phyloP scores from a whole-genome alignment of 768 basidiomycete genomes.

The Termitomyces sp. region DNA sequence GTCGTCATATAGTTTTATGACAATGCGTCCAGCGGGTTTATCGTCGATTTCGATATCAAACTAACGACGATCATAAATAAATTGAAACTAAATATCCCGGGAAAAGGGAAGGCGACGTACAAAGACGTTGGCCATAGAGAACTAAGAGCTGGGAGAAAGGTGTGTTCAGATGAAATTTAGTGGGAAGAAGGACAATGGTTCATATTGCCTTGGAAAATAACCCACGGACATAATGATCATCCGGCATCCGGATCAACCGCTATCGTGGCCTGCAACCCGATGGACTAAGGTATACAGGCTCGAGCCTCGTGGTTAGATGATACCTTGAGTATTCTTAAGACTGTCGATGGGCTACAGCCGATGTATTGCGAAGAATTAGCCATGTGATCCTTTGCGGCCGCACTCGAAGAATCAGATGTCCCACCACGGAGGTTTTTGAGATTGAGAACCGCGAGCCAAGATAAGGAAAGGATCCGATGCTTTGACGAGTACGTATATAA shows the following conservation, averaged over 20 bases:
- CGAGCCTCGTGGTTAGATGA: neutral
- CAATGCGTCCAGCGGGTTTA: slow-evolving; percentile 60
- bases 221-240: slow-evolving; percentile 11
- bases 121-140: slow-evolving; percentile 17
- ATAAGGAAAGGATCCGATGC: slow-evolving; percentile 8
- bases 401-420: slow-evolving; percentile 9
- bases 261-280: slow-evolving; percentile 1
- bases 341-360: neutral
- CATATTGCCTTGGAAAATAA: neutral
- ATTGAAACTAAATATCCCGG: neutral
- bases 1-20: slow-evolving; percentile 81
- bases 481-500: neutral
- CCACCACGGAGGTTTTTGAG: slow-evolving; percentile 8
- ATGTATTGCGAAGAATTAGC: neutral
- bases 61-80: slow-evolving; percentile 26
- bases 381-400: slow-evolving; percentile 8
- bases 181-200: neutral
- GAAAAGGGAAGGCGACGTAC: slow-evolving; percentile 2
- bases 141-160: neutral
- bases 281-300: neutral
- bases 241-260: slow-evolving; percentile 10
- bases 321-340: neutral
- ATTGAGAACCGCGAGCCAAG: slow-evolving; percentile 4
- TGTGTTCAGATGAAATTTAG: neutral
- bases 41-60: slow-evolving; percentile 63